Evolutionary conservation across 2,329 filamentous ascomycete species (phyloP).

Genomic region (Talaromyces verruculosus): DNA sequence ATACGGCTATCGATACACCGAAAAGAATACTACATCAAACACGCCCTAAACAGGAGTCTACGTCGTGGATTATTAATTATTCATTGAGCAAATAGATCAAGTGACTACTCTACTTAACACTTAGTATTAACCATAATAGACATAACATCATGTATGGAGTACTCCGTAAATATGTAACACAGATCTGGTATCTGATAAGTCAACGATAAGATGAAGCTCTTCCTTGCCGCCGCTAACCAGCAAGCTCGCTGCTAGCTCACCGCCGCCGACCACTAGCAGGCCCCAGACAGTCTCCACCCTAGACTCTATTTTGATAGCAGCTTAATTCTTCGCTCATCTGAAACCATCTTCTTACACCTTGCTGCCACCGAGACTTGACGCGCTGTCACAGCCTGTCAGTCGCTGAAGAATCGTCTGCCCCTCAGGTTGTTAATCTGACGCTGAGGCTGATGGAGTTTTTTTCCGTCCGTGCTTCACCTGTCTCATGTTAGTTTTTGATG

Average conservation of each 20-base stretch:
- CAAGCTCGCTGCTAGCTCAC: background rate
- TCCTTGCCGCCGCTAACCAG: slow-evolving; percentile 5
- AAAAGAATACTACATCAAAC: background rate
- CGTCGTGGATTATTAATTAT: background rate
- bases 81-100: background rate
- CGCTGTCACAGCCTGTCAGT: background rate
- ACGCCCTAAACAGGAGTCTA: background rate
- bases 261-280: background rate
- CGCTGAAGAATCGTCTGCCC: slow-evolving; percentile 13
- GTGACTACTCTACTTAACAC: background rate
- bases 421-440: background rate
- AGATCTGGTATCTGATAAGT: background rate
- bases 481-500: background rate
- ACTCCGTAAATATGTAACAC: background rate
- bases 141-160: background rate
- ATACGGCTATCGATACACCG: background rate
- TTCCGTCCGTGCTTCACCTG: background rate
- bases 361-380: background rate
- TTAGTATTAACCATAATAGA: background rate
- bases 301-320: slow-evolving; percentile 10
- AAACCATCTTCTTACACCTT: slow-evolving; percentile 5
- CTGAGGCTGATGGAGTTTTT: background rate
- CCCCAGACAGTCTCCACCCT: background rate
- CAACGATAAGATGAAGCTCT: slow-evolving; percentile 6
- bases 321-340: slow-evolving; percentile 8